These are phyloP conservation scores for Xylaria sp. DNA, from an alignment of 2,329 filamentous ascomycete genomes.

Conservation along the genomic window DNA sequence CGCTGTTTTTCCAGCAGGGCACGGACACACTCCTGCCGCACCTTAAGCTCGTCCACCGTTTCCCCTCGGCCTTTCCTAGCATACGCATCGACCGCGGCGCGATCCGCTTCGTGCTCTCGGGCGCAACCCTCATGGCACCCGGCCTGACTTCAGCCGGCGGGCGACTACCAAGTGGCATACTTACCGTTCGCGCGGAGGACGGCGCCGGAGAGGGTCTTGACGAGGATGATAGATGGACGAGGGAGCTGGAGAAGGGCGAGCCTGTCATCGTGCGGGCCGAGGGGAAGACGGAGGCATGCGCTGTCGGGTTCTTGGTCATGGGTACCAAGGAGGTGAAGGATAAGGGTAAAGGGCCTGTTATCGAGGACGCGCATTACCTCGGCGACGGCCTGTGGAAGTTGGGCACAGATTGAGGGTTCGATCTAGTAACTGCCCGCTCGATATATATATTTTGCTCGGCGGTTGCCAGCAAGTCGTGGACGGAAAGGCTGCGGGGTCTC, in stretches of 20 bases:
- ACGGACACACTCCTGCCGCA: conserved; percentile 84
- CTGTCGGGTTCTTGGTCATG: conserved; percentile 84
- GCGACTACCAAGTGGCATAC: conserved; percentile 69
- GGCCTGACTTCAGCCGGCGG: conserved; percentile 89
- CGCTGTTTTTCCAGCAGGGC: conserved; percentile 92
- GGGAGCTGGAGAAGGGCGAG: conserved; percentile 80
- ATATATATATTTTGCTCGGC: conserved; percentile 3
- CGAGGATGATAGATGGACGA: conserved; percentile 62
- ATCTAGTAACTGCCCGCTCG: conserved; percentile 10
- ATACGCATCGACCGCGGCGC: conserved; percentile 94
- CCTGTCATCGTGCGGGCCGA: conserved; percentile 92
- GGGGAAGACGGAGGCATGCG: conserved; percentile 91
- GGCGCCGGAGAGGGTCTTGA: conserved; percentile 41
- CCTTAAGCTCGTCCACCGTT: conserved; percentile 88
- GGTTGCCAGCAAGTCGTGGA: background rate
- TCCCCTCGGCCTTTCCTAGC: conserved; percentile 83
- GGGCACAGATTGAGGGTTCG: conserved; percentile 30
- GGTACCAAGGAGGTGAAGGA: conserved; percentile 92
- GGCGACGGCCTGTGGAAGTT: conserved; percentile 94
- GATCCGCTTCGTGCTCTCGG: conserved; percentile 94
- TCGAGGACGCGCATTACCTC: conserved; percentile 92
- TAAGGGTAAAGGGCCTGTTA: conserved; percentile 92
- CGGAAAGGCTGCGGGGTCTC: background rate
- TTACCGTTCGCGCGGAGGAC: conserved; percentile 48
- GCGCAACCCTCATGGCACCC: conserved; percentile 95